Conservation (phyloP, 257 asterid genomes). For the Perilla frutescens region DNA sequence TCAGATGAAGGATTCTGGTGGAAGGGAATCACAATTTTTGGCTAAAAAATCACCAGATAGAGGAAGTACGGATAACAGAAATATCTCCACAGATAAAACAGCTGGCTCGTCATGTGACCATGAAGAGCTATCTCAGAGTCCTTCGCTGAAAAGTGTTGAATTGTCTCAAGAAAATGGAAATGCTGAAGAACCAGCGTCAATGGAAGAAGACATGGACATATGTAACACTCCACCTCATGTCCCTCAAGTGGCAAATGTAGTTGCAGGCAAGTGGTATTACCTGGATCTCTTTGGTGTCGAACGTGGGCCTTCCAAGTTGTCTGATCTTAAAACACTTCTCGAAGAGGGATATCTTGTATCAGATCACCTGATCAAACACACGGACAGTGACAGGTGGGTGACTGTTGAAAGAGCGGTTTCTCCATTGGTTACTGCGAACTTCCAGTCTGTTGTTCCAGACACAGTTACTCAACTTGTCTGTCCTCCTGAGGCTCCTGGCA, state of each 20-base stretch:
- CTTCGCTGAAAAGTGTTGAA: constrained; percentile 46
- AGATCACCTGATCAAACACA: constrained; percentile 90
- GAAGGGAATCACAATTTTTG: constrained; percentile 48
- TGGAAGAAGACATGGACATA: constrained; percentile 99
- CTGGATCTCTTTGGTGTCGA: constrained; percentile 81
- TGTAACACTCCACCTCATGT: constrained; percentile 98
- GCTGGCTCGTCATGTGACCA: constrained; percentile 32
- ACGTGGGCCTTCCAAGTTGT: constrained; percentile 83
- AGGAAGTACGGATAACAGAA: constrained; percentile 47
- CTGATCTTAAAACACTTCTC: constrained; percentile 74
- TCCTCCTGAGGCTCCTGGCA: constrained; percentile 99
- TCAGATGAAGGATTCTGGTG: constrained; percentile 54
- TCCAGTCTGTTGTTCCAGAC: constrained; percentile 78
- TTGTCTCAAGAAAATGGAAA: constrained; percentile 62
- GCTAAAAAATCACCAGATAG: constrained; percentile 60
- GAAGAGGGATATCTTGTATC: constrained; percentile 86
- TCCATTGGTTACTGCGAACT: constrained; percentile 69
- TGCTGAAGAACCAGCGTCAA: constrained; percentile 75
- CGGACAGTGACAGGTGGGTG: constrained; percentile 90
- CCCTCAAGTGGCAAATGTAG: constrained; percentile 59
- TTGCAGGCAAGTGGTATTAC: constrained; percentile 86
- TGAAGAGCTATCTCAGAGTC: constrained; percentile 50
- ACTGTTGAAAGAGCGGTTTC: constrained; percentile 95
- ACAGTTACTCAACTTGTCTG: constrained; percentile 82
- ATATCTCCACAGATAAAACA: constrained; percentile 50